Percentiles rank a stretch among this genome's conserved stretches.
Conservation (phyloP, 2,329 filamentous ascomycete genomes). For the Aspergillus novofumigatus region DNA sequence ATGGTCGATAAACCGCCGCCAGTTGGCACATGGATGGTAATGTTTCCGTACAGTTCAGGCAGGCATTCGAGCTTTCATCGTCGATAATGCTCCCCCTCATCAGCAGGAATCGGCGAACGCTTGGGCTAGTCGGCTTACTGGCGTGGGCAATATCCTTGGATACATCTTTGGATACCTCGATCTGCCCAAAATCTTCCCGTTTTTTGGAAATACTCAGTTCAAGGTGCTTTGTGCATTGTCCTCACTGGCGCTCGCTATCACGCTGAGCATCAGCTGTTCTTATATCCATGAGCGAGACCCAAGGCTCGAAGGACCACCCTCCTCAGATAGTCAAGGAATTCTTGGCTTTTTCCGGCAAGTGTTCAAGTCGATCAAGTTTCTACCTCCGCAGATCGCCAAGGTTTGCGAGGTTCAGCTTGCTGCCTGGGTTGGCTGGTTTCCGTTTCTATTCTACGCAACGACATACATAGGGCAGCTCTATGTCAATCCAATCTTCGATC, state of each 20-base stretch:
- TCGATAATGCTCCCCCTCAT: conserved; percentile 86
- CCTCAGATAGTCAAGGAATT: conserved; percentile 60
- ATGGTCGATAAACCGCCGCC: background rate
- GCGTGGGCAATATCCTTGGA: conserved; percentile 84
- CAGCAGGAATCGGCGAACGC: conserved; percentile 93
- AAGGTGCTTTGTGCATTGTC: conserved; percentile 87
- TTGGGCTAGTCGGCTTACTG: conserved; percentile 84
- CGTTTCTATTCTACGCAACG: conserved; percentile 90
- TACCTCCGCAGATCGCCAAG: conserved; percentile 76
- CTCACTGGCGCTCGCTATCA: conserved; percentile 65
- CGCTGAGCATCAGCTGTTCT: conserved; percentile 65
- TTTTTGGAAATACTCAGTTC: conserved; percentile 84
- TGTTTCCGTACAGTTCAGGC: conserved; percentile 65
- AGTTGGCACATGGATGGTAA: background rate
- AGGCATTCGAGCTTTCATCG: conserved; percentile 83
- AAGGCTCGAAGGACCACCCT: conserved; percentile 61
- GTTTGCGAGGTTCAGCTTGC: conserved; percentile 81
- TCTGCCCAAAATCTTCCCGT: conserved; percentile 69
- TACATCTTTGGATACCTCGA: conserved; percentile 84
- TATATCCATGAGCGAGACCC: conserved; percentile 77
- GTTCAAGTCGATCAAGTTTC: conserved; percentile 67
- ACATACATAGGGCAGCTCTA: conserved; percentile 94
- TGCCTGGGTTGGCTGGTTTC: conserved; percentile 94
- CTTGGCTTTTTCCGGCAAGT: conserved; percentile 76
- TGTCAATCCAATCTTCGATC: conserved; percentile 72